Base-by-base conservation (phyloP, 2,329 filamentous ascomycete genomes). In the Lecanicillium sp. region DNA sequence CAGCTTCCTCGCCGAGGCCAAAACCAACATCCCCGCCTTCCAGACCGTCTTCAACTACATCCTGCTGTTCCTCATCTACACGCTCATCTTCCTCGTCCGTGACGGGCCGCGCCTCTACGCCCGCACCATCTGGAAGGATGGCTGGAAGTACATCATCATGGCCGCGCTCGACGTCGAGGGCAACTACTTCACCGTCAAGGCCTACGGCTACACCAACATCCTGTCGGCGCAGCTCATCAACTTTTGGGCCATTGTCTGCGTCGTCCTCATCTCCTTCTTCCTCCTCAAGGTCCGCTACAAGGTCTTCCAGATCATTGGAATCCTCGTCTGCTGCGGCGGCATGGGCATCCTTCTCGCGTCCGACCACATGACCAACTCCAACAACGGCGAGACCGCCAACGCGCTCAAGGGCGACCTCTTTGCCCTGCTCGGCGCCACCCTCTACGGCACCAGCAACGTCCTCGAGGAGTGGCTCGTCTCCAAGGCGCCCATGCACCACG, bases 221-320 rank as follows among this genome's bases (percentile, higher is more conserved):
- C 74, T 97, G 35, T 92, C 84, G 15, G 88, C 88, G 13, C 89
- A 97, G 70, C 75, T 98, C 37, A 87, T 98, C 66, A 96, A 96
- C 72, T 97, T 97, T 68, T 97, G 90, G 90, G 86, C 89, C 51
- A 97, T 98, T 49, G 86, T 94, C 36, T 81, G 90, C 46, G 92
- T 98, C 17, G 87, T 97, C 15, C 57, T 84, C 44, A 66, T 96
- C 48, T 95, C 87, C 19, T 89, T 94, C 64, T 49, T 81, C 46
- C 70, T 96, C 51, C 77, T 98, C 42, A 75, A 73, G 49, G 92
- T 98, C 32, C 85, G 92, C 53, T 98, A 98, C 72, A 87, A 88
- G 65, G 68, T 77, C 57, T 79, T 85, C 42, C 92, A 97, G 68
- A 78, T 95, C 52, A 50, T 77, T 22, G 92, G 92, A 40, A 97